Conservation (phyloP, 306 rosid genomes). For the Trifolium dubium region DNA sequence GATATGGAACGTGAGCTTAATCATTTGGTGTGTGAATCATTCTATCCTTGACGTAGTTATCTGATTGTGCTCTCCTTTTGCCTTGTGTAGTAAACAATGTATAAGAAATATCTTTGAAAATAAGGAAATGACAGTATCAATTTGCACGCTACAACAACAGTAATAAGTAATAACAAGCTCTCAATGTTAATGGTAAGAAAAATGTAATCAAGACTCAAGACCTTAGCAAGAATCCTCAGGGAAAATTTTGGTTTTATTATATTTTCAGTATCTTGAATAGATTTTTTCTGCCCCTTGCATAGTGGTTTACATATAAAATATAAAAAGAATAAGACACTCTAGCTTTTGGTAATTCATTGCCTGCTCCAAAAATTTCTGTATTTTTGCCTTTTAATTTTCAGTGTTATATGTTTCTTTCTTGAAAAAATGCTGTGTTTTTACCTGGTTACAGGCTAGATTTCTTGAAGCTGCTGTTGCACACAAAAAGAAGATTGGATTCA, state of each 20-base stretch:
- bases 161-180: not conserved
- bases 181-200: slow-evolving; percentile 7
- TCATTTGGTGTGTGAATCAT: slow-evolving; percentile 67
- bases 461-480: slow-evolving; percentile 80
- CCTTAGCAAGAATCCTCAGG: too few relatives aligned
- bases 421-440: slow-evolving; percentile 14
- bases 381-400: too few relatives aligned
- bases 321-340: too few relatives aligned
- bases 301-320: too few relatives aligned
- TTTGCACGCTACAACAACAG: slow-evolving; percentile 15
- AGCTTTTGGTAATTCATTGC: too few relatives aligned
- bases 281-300: too few relatives aligned
- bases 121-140: slow-evolving; percentile 7
- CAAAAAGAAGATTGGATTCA: slow-evolving; percentile 96
- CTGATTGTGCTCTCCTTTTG: slow-evolving; percentile 10
- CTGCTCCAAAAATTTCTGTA: too few relatives aligned
- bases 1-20: slow-evolving; percentile 96
- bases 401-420: too few relatives aligned
- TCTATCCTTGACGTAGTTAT: not conserved
- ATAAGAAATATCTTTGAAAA: slow-evolving; percentile 31
- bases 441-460: slow-evolving; percentile 75
- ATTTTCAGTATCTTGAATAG: too few relatives aligned
- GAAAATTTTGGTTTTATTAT: too few relatives aligned
- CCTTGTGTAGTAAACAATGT: slow-evolving; percentile 7
- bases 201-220: too few relatives aligned